These are phyloP conservation scores for Circinella umbellata DNA, from an alignment of 371 early-diverging fungal genomes.

Conservation along the genomic window DNA sequence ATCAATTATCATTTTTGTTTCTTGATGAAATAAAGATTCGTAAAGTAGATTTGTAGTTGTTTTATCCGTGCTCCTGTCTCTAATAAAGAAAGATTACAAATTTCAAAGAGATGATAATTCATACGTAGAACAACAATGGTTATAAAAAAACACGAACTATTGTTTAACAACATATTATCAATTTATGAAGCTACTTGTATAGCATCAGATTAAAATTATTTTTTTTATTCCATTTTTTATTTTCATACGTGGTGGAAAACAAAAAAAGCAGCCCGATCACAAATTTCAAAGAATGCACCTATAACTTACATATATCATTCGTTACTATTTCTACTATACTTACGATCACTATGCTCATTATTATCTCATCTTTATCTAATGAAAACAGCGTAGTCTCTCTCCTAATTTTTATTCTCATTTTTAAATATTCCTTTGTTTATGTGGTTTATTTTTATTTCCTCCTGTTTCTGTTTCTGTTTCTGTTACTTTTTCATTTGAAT, in stretches of 20 bases:
- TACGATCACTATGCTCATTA: neutral
- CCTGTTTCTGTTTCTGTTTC: neutral
- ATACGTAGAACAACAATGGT: too few species aligned
- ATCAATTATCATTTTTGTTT: too few species aligned
- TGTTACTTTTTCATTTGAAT: slow-evolving; percentile 3
- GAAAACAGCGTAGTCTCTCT: neutral
- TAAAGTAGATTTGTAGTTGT: too few species aligned
- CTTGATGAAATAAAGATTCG: too few species aligned
- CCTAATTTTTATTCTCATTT: neutral
- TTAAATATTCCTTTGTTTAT: neutral
- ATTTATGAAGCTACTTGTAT: too few species aligned
- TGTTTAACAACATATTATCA: too few species aligned
- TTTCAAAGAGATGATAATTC: too few species aligned
- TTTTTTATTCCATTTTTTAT: neutral
- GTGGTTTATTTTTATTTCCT: too few species aligned
- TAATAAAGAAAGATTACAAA: too few species aligned
- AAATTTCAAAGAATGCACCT: slow-evolving; percentile 6
- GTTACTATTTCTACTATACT: neutral
- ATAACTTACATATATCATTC: neutral
- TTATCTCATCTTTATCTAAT: neutral
- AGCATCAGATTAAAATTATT: neutral
- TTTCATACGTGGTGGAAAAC: neutral
- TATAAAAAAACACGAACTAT: too few species aligned
- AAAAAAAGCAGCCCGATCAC: neutral
- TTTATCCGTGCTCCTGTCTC: too few species aligned